Evolutionary conservation across 2,329 filamentous ascomycete species (phyloP), one percentile per base, ranked within the genome.

Genomic region (Colletotrichum cordylinicola): DNA sequence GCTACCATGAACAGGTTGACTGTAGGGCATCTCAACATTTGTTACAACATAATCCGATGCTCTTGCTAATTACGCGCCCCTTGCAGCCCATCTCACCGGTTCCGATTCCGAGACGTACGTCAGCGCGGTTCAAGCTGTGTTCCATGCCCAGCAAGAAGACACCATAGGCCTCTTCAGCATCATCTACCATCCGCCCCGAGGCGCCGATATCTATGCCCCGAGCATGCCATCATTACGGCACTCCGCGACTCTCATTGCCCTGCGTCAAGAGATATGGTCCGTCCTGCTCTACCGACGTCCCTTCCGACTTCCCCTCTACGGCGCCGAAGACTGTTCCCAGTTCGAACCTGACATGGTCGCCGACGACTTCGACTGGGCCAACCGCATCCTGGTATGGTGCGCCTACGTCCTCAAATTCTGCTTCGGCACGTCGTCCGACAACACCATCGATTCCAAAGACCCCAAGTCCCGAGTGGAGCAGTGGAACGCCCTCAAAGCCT

Each of bases 371-470:
- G 85, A 85, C 1, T 92, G 90, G 90, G 89, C 91, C 3, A 92
- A 93, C 80, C 87, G 91, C 18, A 90, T 91, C 18, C 87, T 93
- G 0, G 87, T 91, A 3, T 89, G 91, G 78, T 91, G 91, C 67
- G 91, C 91, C n/a, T 90, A 93, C 76, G 90, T 93, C 2, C 82
- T 93, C 16, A 91, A 92, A 74, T 92, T 89, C 78, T 93, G 91
- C 79, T 93, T 92, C 78, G 87, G 87, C 3, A 43, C 70, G 4
- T 31, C 21, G 1, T 43, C 70, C 33, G 70, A 72, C 2, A 31
- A 65, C 15, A 43, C n/a, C 18, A 52, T 43, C n/a, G 62, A 67
- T 4, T 31, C 31, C n/a, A 62, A 72, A 15, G 83, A 86, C 24
- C 75, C 80, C 78, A 77, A 84, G 74, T 76, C 81, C 68, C 55